Evolutionary conservation across 2,329 filamentous ascomycete genomes (phyloP), one percentile per base, ranked within the genome.

Genomic region (Epichloe elymi): DNA sequence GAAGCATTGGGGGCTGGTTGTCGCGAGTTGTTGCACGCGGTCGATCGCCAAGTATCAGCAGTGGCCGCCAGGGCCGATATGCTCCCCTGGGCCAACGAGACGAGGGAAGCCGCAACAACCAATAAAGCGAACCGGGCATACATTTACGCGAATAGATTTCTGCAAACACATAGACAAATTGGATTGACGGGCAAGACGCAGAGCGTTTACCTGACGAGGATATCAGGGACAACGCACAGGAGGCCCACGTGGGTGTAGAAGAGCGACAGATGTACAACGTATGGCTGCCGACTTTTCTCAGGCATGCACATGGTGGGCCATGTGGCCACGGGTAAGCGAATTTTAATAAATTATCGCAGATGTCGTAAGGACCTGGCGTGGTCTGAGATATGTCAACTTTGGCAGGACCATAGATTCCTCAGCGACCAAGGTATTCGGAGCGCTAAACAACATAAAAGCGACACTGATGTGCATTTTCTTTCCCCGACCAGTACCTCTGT

Each of bases 1-100:
- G 70, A 52, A 65, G 73, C 51, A 67, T 79, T 37, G 70, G 73
- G 26, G 74, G 74, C 8, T 80, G 76, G 76, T 55, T 73, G 6
- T 70, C 68, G 3, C 61, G 69, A 49, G 65, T 72, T 12, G 67
- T 70, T 6, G 61, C 65, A 17, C 64, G 68, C 35, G 68, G 67
- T 50, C 64, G 69, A 30, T 65, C 67, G 4, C 63, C 65, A 44
- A 69, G 67, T 55, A 55, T 60, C 17, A 63, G 64, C 49, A 70
- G 68, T 46, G 62, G 66, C 11, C 50, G 64, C 37, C 68, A 70
- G 56, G 68, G 67, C n/a, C 65, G 66, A 38, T 71, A 71, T 58
- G 61, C 68, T 40, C 70, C 69, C 4, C 56, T 73, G 42, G 69
- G 67, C 19, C 70, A 72, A 52, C 63, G 66, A 49, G 69, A 71